phyloP scores from a whole-genome alignment of 2,329 filamentous ascomycete species.

The Canariomyces notabilis region DNA sequence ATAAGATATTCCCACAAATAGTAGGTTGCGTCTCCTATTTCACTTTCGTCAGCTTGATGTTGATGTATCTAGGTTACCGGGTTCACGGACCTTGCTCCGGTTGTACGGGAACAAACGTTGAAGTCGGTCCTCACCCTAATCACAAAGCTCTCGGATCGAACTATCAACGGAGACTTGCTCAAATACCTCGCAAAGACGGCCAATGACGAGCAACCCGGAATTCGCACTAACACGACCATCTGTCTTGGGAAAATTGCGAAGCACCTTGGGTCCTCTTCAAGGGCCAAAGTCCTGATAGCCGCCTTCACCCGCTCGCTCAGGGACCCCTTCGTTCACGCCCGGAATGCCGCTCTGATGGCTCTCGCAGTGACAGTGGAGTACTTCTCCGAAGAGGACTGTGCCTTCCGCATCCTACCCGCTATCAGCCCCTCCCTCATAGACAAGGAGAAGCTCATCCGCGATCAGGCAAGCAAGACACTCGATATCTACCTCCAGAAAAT shows the following conservation, averaged over 20 bases:
- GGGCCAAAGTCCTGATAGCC: conserved; percentile 86
- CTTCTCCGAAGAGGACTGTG: conserved; percentile 87
- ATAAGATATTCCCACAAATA: conserved; percentile 94
- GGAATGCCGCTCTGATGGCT: conserved; percentile 83
- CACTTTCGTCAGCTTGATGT: not conserved
- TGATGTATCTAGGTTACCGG: conserved; percentile 64
- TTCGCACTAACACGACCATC: conserved; percentile 96
- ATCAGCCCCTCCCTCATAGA: conserved; percentile 83
- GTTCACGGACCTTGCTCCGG: conserved; percentile 84
- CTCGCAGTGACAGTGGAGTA: conserved; percentile 78
- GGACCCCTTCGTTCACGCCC: conserved; percentile 91
- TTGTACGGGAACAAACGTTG: conserved; percentile 91
- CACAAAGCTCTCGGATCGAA: conserved; percentile 82
- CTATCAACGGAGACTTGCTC: conserved; percentile 88
- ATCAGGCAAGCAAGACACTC: conserved; percentile 84
- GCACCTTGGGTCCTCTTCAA: conserved; percentile 70
- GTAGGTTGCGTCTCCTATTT: conserved; percentile 43
- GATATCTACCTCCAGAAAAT: conserved; percentile 81
- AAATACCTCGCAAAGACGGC: conserved; percentile 90
- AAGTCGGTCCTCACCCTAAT: conserved; percentile 89
- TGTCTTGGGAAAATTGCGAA: conserved; percentile 95
- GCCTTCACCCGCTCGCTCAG: conserved; percentile 85
- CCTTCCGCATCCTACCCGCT: conserved; percentile 73
- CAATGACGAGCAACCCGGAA: conserved; percentile 95
- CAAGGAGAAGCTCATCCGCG: conserved; percentile 90